Conservation (phyloP, 2,329 filamentous ascomycete genomes). For the Rutstroemia sp. region DNA sequence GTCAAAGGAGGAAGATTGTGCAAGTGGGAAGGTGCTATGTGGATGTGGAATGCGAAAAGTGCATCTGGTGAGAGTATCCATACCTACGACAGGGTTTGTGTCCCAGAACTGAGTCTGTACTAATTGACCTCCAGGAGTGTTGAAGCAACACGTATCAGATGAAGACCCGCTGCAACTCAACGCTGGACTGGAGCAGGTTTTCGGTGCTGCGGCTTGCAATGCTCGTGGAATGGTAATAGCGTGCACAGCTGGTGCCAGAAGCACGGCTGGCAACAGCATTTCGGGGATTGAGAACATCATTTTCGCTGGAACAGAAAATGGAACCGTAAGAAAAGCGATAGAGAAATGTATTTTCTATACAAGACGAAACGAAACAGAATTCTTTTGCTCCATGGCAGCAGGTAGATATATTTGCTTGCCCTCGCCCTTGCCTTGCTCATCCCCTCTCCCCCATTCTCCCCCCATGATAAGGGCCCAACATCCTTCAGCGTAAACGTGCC, state of each 20-base stretch:
- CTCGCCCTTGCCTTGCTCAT: not conserved
- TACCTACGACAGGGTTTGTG: slow-evolving; percentile 45
- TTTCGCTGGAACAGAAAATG: not conserved
- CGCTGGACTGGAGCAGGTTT: slow-evolving; percentile 21
- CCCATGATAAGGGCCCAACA: slow-evolving; percentile 2
- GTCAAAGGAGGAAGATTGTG: too few species aligned
- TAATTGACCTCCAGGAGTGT: slow-evolving; percentile 62
- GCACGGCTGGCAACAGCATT: slow-evolving; percentile 2
- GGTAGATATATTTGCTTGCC: not conserved
- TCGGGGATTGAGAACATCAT: not conserved
- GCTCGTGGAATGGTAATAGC: slow-evolving; percentile 8
- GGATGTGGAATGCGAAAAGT: not conserved
- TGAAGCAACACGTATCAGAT: slow-evolving; percentile 65
- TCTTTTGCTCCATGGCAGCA: not conserved
- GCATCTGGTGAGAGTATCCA: not conserved
- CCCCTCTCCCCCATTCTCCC: too few species aligned
- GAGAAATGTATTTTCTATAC: not conserved
- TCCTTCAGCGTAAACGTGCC: slow-evolving; percentile 2
- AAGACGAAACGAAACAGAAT: not conserved
- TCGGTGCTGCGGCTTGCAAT: slow-evolving; percentile 17
- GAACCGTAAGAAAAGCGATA: not conserved
- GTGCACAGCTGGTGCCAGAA: slow-evolving; percentile 3
- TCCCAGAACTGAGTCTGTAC: slow-evolving; percentile 78
- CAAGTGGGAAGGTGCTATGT: too few species aligned
- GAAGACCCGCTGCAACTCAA: slow-evolving; percentile 47